Base-by-base conservation (phyloP, 352 stramenopile genomes). In the Thraustochytrium sp. region DNA sequence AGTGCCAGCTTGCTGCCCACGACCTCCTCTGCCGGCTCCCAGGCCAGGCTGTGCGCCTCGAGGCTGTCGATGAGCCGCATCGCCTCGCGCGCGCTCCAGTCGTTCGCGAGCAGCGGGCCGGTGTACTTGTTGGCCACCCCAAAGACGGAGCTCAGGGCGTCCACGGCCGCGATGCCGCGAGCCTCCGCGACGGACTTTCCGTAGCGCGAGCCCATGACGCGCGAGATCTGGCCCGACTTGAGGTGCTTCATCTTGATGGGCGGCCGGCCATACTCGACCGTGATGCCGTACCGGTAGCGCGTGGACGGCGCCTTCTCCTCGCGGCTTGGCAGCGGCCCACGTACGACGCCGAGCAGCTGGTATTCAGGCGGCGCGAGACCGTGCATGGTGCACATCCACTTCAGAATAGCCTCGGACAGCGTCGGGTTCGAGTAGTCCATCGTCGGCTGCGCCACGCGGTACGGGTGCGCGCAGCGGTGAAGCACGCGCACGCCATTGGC, bases 41-140 rank as follows among this genome's bases (percentile, higher is more conserved):
- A 80, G 26, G 68, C 68, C 46, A 80, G 26, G 51, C 68, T 80
- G 51, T 80, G 42, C 18, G 40, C 53, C 36, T 51, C 68, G 26
- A 80, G 53, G 26, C 68, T 80, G 34, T 84, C 75, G 23, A 84
- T 34, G n/a, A 84, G 75, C 8, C 61, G 55, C 55, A 84, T 48
- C 38, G 75, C 75, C 38, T 84, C 75, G 26, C 61, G 9, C 8
- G 63, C 75, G 16, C 34, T 76, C 55, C 55, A 84, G 13, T 83
- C 56, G 46, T 54, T 84, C 18, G 34, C 36, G 36, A 84, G 61
- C 11, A 84, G 29, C 8, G 55, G 59, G 13, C 29, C 75, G 26
- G 31, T 76, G 44, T 68, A 56, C 49, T 76, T 80, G 59, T 84
- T 84, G 16, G 34, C 36, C 5, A 78, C 75, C 26, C 75, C 75